phyloP scores from a whole-genome alignment of 2,329 filamentous ascomycete species.

The Ascochyta rabiei region DNA sequence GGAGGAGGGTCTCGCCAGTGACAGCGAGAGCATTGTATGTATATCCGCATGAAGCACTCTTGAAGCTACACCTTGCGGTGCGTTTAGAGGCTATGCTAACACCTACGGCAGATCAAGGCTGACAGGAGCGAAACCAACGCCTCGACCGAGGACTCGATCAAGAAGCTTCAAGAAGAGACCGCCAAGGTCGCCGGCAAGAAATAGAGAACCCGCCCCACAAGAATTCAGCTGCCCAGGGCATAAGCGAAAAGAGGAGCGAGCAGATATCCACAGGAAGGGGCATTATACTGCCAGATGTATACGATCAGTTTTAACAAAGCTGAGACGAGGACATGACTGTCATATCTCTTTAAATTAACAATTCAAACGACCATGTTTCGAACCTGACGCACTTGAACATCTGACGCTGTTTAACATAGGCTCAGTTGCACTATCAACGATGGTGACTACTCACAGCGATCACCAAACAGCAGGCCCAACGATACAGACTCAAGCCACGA shows the following conservation, averaged over 20 bases:
- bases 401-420: background rate
- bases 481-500: background rate
- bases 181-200: slow-evolving; percentile 43
- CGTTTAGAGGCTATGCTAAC: slow-evolving; percentile 5
- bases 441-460: background rate
- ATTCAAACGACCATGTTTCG: background rate
- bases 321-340: background rate
- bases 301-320: background rate
- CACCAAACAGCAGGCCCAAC: background rate
- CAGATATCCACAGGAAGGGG: background rate
- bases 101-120: slow-evolving; percentile 47
- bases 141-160: slow-evolving; percentile 49
- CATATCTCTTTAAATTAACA: background rate
- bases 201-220: background rate
- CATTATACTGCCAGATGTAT: background rate
- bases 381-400: background rate
- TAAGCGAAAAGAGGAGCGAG: background rate
- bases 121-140: slow-evolving; percentile 51
- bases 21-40: slow-evolving; percentile 51
- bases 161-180: slow-evolving; percentile 55
- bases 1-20: slow-evolving; percentile 52
- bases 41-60: background rate
- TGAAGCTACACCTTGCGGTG: too few species aligned
- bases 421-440: background rate
- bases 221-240: background rate